Conservation (phyloP, 331 rosid genomes). For the Cucumis variabilis region DNA sequence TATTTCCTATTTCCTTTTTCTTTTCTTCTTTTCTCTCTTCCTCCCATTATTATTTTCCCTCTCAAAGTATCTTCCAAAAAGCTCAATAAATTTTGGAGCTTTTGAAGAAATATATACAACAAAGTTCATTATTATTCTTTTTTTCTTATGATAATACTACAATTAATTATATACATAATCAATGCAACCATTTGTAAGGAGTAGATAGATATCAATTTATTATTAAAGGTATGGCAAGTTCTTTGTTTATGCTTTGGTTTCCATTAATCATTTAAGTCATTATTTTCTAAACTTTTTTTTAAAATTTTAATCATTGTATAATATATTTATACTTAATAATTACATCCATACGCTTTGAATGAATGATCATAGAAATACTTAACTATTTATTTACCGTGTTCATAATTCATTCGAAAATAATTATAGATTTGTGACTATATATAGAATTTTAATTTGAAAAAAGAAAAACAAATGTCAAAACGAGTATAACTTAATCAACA, state of each 20-base stretch:
- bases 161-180: neutral
- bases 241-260: neutral
- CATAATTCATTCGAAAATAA: neutral
- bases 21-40: neutral
- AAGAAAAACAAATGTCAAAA: no score
- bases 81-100: neutral
- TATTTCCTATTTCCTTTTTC: no score
- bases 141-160: neutral
- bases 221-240: neutral
- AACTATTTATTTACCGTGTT: neutral
- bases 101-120: neutral
- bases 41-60: conserved; percentile 44
- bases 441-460: no score
- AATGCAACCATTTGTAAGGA: neutral
- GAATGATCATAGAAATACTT: neutral
- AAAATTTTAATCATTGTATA: neutral
- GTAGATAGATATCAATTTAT: neutral
- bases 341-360: neutral
- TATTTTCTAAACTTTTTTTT: neutral
- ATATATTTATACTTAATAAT: neutral
- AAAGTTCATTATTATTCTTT: neutral
- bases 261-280: neutral
- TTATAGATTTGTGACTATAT: no score
- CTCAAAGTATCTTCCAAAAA: conserved; percentile 16
- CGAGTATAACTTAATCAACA: no score